phyloP scores from a whole-genome alignment of 2,329 filamentous ascomycete species.

The Tolypocladium album region DNA sequence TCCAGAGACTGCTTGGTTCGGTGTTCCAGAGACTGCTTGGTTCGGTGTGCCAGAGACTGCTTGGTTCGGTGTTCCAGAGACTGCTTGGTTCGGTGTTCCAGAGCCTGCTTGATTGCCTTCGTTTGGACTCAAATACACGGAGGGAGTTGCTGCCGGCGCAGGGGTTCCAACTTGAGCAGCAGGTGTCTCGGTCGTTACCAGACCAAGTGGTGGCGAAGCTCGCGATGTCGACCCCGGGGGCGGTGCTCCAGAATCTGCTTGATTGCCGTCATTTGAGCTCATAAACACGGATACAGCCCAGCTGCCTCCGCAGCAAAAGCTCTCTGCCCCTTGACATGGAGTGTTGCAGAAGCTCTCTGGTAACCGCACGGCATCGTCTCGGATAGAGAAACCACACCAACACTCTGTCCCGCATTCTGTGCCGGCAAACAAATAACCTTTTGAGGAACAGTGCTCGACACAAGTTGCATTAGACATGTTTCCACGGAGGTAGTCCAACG shows the following conservation, averaged over 20 bases:
- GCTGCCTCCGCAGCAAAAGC: conserved; percentile 12
- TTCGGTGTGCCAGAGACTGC: too few species aligned
- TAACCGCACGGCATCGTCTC: conserved; percentile 10
- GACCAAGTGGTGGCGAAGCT: neutral
- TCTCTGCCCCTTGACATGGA: conserved; percentile 8
- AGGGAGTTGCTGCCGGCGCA: neutral
- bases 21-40: neutral
- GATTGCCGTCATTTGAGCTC: neutral
- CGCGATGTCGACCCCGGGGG: neutral
- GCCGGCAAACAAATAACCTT: conserved; percentile 33
- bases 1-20: neutral
- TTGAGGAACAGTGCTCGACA: conserved; percentile 31
- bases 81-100: neutral
- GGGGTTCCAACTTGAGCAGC: neutral
- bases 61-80: neutral
- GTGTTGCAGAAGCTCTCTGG: conserved; percentile 13
- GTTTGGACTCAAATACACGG: conserved; percentile 7
- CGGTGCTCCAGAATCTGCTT: neutral
- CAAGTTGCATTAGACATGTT: conserved; percentile 39
- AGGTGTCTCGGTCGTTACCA: neutral
- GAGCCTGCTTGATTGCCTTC: neutral
- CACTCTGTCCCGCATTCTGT: conserved; percentile 40
- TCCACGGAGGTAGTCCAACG: conserved; percentile 13
- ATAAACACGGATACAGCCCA: conserved; percentile 14
- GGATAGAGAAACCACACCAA: conserved; percentile 31